Evolutionary conservation across 148 eudicot genomes (phyloP), one percentile per base, ranked within the genome.

Genomic region (Camellia japonica): DNA sequence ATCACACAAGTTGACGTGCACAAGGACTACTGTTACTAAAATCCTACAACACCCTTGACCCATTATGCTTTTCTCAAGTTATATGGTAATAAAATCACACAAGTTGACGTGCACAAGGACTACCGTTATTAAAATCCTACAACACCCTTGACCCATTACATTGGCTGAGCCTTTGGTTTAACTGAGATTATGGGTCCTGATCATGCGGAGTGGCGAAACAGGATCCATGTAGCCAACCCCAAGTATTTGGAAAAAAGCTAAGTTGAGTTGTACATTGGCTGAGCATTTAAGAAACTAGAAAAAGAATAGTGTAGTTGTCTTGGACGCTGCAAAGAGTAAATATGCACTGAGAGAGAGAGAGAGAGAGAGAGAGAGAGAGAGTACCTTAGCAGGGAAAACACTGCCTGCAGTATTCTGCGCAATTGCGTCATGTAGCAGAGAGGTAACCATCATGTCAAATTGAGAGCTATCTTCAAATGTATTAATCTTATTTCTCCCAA

Each of bases 381-480:
- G n/a, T 84, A 93, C 97, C 96, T 93, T 91, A 58, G 93, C 80
- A 14, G 80, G 71, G 72, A 90, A 95, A 76, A 95, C 93, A 82
- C 97, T 90, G 71, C 98, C 98, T 51, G 96, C 76, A 72, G 96
- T 90, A 78, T 95, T 95, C 65, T 89, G 89, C 18, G 98, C 92
- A 87, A 95, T 83, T 62, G 94, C 92, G 83, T 95, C 97, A 68
- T 87, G 86, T 68, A 93, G 80, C 64, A 93, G 88, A 52, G 93
- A 79, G 41, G 89, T 85, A 55, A 87, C 87, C 18, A 74, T 83
- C 58, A 62, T 46, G n/a, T 75, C 84, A 87, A 93, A 79, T 75
- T 86, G 90, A 51, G 90, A 59, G 65, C 74, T 69, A 76, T 87
- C 90, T 68, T 84, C 89, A 80, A 93, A 88, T 51, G 94, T 87